phyloP scores from a whole-genome alignment of 805 yeast species.

The Clavispora carvajalis region DNA sequence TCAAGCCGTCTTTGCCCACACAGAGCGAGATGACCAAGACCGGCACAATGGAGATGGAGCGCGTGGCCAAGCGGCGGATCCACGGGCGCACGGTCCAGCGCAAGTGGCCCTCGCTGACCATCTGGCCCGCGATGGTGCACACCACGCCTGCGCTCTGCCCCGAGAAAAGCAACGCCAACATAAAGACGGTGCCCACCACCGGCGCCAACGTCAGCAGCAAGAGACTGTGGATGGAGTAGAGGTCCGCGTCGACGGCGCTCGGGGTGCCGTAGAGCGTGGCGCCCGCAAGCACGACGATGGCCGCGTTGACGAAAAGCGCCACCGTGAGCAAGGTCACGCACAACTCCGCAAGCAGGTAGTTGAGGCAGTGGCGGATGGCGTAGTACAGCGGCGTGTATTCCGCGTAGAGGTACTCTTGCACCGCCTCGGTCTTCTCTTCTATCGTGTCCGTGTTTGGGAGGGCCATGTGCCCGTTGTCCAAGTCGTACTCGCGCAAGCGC shows the following conservation, averaged over 20 bases:
- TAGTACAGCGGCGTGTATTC: constrained; percentile 62
- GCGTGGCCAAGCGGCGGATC: constrained; percentile 70
- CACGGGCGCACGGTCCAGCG: constrained; percentile 79
- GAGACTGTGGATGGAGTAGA: constrained; percentile 69
- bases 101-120: constrained; percentile 86
- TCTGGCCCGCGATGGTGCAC: constrained; percentile 90
- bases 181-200: constrained; percentile 78
- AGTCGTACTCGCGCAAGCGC: constrained; percentile 42
- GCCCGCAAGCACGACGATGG: constrained; percentile 79
- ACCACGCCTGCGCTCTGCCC: constrained; percentile 92
- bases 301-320: constrained; percentile 81
- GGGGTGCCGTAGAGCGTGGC: constrained; percentile 66
- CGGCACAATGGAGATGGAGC: constrained; percentile 76
- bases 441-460: constrained; percentile 5
- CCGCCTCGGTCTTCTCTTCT: constrained; percentile 9
- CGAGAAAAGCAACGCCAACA: constrained; percentile 75
- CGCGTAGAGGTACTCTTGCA: constrained; percentile 29
- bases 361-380: constrained; percentile 71
- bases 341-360: constrained; percentile 68
- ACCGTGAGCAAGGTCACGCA: constrained; percentile 66
- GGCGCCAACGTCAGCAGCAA: constrained; percentile 59
- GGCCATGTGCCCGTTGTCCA: constrained; percentile 28
- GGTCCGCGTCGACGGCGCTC: constrained; percentile 68
- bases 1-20: constrained; percentile 70
- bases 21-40: constrained; percentile 66